These are phyloP conservation scores for Echria macrotheca DNA, from an alignment of 495 filamentous ascomycete genomes.

Conservation along the genomic window DNA sequence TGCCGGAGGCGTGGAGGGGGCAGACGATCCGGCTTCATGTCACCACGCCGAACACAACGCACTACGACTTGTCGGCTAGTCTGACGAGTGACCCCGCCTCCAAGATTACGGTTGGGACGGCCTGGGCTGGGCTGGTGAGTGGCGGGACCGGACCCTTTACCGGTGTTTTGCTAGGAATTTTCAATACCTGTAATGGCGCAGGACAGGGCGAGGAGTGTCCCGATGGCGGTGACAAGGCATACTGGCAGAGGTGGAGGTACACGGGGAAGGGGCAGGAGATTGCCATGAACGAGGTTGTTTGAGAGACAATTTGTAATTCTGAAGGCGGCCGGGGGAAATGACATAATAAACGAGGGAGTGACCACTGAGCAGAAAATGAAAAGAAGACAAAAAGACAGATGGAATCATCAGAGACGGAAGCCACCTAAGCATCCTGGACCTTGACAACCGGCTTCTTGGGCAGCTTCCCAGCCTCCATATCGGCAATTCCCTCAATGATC, in stretches of 20 bases:
- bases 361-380: too few relatives aligned
- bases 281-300: too few relatives aligned
- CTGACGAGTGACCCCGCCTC: not conserved
- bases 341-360: too few relatives aligned
- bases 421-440: conserved; percentile 10
- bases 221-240: conserved; percentile 7
- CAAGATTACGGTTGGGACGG: conserved; percentile 8
- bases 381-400: too few relatives aligned
- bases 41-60: conserved; percentile 1
- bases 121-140: conserved; percentile 11
- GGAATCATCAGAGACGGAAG: too few relatives aligned
- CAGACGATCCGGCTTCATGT: conserved; percentile 14
- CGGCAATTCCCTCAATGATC: conserved; percentile 15
- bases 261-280: conserved; percentile 5
- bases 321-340: too few relatives aligned
- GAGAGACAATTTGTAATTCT: too few relatives aligned
- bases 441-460: conserved; percentile 19
- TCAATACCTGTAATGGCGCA: conserved; percentile 16
- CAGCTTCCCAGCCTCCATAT: conserved; percentile 15
- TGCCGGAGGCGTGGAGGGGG: conserved; percentile 10
- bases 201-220: conserved; percentile 12
- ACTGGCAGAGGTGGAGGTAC: conserved; percentile 17
- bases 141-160: conserved; percentile 13
- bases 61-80: conserved; percentile 13
- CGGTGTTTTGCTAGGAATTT: conserved; percentile 13